Evolutionary conservation across 108 stramenopile genomes (phyloP).

Genomic region (Schizochytrium sp.): DNA sequence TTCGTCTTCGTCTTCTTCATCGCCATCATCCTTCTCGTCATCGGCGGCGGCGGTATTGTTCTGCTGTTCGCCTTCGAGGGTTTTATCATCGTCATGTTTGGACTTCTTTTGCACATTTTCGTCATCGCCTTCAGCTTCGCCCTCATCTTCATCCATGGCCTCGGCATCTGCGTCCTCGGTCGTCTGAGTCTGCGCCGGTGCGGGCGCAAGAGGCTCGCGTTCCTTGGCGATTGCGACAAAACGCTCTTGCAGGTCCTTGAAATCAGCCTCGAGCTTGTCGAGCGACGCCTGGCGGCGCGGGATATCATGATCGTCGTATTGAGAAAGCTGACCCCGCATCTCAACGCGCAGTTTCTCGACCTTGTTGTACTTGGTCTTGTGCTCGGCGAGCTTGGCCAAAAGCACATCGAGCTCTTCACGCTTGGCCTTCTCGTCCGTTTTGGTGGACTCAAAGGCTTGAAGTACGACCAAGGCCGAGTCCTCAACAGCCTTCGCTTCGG

Average conservation of each 20-base stretch:
- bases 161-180: background rate
- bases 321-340: constrained; percentile 33
- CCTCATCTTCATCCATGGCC: constrained; percentile 47
- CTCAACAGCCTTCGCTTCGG: constrained; percentile 40
- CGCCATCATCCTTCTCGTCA: background rate
- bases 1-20: constrained; percentile 22
- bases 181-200: background rate
- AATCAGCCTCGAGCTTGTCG: constrained; percentile 57
- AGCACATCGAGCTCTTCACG: constrained; percentile 40
- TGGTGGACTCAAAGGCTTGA: constrained; percentile 37
- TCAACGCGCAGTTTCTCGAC: constrained; percentile 68
- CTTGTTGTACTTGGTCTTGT: constrained; percentile 58
- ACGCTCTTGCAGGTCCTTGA: constrained; percentile 49
- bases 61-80: background rate
- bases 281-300: background rate
- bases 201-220: constrained; percentile 8
- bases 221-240: constrained; percentile 49
- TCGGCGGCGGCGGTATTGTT: background rate
- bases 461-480: background rate
- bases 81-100: too few species aligned
- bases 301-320: background rate
- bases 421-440: constrained; percentile 11
- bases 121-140: constrained; percentile 28
- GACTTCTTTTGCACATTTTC: constrained; percentile 3
- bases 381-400: constrained; percentile 55